These are phyloP conservation scores for Diutina mesorugosa DNA, from an alignment of 1,139 yeast species.

Conservation along the genomic window DNA sequence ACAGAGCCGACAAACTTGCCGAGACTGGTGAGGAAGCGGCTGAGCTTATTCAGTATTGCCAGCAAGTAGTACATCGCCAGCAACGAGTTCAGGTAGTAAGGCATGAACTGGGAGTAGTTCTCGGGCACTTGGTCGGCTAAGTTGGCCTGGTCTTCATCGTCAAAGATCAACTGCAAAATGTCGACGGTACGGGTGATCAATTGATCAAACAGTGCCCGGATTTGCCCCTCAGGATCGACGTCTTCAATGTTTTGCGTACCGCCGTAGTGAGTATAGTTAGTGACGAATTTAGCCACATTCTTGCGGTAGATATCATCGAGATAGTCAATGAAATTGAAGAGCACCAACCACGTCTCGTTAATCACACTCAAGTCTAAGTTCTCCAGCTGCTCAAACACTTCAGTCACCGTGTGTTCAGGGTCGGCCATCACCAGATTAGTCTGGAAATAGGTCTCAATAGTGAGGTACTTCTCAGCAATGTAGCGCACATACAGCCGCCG, in stretches of 20 bases:
- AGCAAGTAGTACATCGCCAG: conserved; percentile 26
- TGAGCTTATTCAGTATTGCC: conserved; percentile 17
- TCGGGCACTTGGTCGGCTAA: conserved; percentile 22
- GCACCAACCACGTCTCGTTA: conserved; percentile 34
- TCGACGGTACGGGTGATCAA: conserved; percentile 16
- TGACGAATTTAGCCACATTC: conserved; percentile 22
- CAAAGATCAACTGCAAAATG: conserved; percentile 19
- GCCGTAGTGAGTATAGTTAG: conserved; percentile 25
- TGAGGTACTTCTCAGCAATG: conserved; percentile 36
- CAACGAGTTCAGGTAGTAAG: conserved; percentile 29
- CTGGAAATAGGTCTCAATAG: conserved; percentile 21
- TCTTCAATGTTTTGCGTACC: conserved; percentile 8
- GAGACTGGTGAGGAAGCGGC: conserved; percentile 18
- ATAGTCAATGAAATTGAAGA: conserved; percentile 24
- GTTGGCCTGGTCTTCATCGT: conserved; percentile 12
- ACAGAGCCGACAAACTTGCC: conserved; percentile 21
- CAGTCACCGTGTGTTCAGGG: conserved; percentile 16
- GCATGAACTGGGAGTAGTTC: conserved; percentile 25
- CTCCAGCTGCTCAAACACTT: conserved; percentile 26
- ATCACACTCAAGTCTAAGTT: conserved; percentile 29
- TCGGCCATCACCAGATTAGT: conserved; percentile 14
- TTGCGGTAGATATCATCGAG: conserved; percentile 19
- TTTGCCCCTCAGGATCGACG: conserved; percentile 19
- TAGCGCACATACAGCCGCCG: conserved; percentile 33
- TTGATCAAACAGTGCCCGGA: conserved; percentile 16